phyloP scores from a whole-genome alignment of 345 rosid species.

The Gossypium longicalyx region DNA sequence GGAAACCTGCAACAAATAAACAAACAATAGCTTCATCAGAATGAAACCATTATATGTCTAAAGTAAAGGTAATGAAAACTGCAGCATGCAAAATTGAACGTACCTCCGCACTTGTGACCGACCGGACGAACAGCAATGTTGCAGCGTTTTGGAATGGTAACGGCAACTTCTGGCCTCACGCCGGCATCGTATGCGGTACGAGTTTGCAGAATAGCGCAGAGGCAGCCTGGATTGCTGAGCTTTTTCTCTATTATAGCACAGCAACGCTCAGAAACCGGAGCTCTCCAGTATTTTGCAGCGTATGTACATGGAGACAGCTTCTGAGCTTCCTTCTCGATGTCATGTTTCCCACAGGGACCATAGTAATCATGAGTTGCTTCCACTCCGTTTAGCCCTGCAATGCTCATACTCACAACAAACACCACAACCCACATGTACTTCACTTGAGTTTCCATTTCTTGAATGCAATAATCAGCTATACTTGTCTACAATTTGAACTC shows the following conservation, averaged over 20 bases:
- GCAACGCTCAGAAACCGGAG: slow-evolving; percentile 59
- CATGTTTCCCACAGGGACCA: slow-evolving; percentile 37
- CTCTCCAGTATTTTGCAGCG: slow-evolving; percentile 49
- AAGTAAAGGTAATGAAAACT: no score
- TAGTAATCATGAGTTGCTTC: slow-evolving; percentile 55
- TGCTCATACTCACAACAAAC: slow-evolving; percentile 20
- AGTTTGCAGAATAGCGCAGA: slow-evolving; percentile 76
- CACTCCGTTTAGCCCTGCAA: slow-evolving; percentile 31
- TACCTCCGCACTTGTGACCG: slow-evolving; percentile 88
- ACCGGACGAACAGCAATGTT: slow-evolving; percentile 65
- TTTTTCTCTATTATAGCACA: slow-evolving; percentile 42
- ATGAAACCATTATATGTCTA: no score
- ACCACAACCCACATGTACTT: no score
- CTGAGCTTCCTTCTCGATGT: slow-evolving; percentile 68
- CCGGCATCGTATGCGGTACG: slow-evolving; percentile 66
- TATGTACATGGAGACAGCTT: slow-evolving; percentile 78
- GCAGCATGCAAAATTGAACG: neutral
- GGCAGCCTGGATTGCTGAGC: slow-evolving; percentile 42
- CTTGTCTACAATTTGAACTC: neutral
- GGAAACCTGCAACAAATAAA: no score
- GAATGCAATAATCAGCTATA: neutral
- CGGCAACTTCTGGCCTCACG: slow-evolving; percentile 58
- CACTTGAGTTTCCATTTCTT: no score
- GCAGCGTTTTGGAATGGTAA: slow-evolving; percentile 89
- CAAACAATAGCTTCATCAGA: no score